phyloP scores from a whole-genome alignment of 225 moss, liverwort and hornwort genomes.

The Bryum argenteum region DNA sequence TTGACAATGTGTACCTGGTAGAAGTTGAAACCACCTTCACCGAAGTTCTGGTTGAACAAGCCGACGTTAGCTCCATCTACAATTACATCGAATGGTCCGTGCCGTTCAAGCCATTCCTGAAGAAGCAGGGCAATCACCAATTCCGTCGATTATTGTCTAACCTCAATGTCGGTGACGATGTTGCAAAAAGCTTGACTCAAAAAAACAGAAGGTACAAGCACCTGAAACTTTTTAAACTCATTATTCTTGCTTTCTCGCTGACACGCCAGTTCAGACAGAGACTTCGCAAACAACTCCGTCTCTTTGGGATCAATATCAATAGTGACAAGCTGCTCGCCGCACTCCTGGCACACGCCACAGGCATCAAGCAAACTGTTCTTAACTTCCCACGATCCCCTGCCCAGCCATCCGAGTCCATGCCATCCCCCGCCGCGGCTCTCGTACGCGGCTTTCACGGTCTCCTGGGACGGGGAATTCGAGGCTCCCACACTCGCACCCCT shows the following conservation, averaged over 20 bases:
- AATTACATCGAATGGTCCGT: conserved; percentile 89
- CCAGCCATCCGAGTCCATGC: conserved; percentile 96
- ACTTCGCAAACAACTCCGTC: conserved; percentile 81
- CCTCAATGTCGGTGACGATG: background rate
- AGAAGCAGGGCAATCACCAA: conserved; percentile 10
- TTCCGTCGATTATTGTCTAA: conserved; percentile 6
- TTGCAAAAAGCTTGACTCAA: background rate
- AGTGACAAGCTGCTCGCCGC: conserved; percentile 80
- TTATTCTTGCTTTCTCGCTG: conserved; percentile 74
- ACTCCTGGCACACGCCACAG: conserved; percentile 67
- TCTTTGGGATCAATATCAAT: conserved; percentile 90
- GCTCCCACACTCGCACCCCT: conserved; percentile 56
- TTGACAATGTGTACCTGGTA: conserved; percentile 41
- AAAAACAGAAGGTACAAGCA: background rate
- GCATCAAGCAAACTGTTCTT: conserved; percentile 65
- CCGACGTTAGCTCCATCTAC: conserved; percentile 95
- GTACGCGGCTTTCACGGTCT: conserved; percentile 59
- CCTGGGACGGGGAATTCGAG: conserved; percentile 39
- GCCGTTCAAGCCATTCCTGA: conserved; percentile 84
- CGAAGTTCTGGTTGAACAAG: conserved; percentile 88
- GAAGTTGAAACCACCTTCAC: conserved; percentile 90
- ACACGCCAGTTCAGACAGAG: conserved; percentile 75
- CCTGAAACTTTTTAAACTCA: conserved; percentile 93
- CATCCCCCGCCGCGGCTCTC: conserved; percentile 86
- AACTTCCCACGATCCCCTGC: conserved; percentile 76